Base-by-base conservation (phyloP, 2,329 filamentous ascomycete genomes). In the Sporothrix curviconia region DNA sequence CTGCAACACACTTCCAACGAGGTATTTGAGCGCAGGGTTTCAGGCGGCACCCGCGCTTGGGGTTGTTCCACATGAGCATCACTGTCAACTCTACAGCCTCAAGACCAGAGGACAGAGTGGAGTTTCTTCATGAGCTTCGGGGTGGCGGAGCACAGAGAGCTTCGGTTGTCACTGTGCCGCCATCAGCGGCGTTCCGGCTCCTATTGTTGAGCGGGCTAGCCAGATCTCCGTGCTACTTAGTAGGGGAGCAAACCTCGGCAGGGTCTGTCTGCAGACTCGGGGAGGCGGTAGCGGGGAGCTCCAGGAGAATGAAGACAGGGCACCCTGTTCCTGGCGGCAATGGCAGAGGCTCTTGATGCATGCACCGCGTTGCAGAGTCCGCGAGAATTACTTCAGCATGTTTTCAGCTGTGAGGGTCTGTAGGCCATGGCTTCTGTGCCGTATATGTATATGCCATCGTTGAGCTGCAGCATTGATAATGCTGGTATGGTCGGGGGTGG, bases 101-200 rank as follows among this genome's bases (percentile, higher is more conserved):
- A 0, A 70, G 76, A 5, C 65, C 73, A 3, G 80, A 85, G 25
- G 78, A 88, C 1, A 84, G 89, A 62, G 78, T 91, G 30, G 84
- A 81, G 0, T 90, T 88, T 65, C 78, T 96, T 1, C 95, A 92
- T 70, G 86, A 83, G 28, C 72, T 87, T n/a, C 66, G 71, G 4
- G 64, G 2, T 92, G 92, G 0, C 79, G 85, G 57, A 92, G 86
- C 64, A 83, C 76, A 7, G 87, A 88, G 14, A 96, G 91, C 67
- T 95, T 95, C 66, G 94, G 94, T 0, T 89, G 85, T 28, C 80
- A 82, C 70, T 97, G 94, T 67, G 94, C 94, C 28, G 84, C 85
- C 3, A 81, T 95, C 70, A 96, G 95, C 65, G 92, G 92, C 1
- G 84, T 99, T 14, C 85, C 90, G 30, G 66, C 72, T 17, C 77